Evolutionary conservation across 2,329 filamentous ascomycete genomes (phyloP), one percentile per base, ranked within the genome.

Genomic region (Venturia carpophila): DNA sequence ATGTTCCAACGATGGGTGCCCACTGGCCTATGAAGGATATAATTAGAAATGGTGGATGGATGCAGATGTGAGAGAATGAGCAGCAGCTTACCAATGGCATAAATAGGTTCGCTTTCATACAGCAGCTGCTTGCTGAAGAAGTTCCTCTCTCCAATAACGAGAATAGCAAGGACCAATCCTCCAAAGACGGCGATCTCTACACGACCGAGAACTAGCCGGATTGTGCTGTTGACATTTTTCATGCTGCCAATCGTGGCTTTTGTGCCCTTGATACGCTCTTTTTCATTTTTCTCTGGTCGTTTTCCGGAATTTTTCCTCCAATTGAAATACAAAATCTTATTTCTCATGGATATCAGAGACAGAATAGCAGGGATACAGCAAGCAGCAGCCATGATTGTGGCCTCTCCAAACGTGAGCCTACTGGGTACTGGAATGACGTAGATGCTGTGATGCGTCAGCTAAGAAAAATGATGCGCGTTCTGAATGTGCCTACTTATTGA

Each of bases 311-410:
- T 73, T 49, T 73, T 76, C 67, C 79, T 83, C 83, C 83, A 86
- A 66, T 87, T 87, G 62, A 82, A 80, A 67, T 87, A 80, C 1
- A 87, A 72, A 5, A 89, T 87, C 69, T 85, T 87, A 67, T 84
- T 82, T 81, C 83, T 85, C 74, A 84, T 87, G 0, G 82, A 85
- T 0, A 84, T 76, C 10, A 88, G 73, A 10, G 83, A 85, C 0
- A 89, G 73, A 11, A 88, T 80, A 1, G 85, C 84, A 0, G 86
- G 85, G 2, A 89, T 82, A 66, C 85, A 88, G 67, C 85, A 87
- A 1, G 83, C 87, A 1, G 85, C 84, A 0, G 84, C 81, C 1
- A 89, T 75, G 1, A 89, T 78, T 10, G 83, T 87, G 0, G 78
- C 83, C 0, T 84, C 80, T 60, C 82, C 80, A 70, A 88, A 87